Evolutionary conservation across 768 basidiomycete species (phyloP).

Genomic region (Hydnomerulius pinastri): DNA sequence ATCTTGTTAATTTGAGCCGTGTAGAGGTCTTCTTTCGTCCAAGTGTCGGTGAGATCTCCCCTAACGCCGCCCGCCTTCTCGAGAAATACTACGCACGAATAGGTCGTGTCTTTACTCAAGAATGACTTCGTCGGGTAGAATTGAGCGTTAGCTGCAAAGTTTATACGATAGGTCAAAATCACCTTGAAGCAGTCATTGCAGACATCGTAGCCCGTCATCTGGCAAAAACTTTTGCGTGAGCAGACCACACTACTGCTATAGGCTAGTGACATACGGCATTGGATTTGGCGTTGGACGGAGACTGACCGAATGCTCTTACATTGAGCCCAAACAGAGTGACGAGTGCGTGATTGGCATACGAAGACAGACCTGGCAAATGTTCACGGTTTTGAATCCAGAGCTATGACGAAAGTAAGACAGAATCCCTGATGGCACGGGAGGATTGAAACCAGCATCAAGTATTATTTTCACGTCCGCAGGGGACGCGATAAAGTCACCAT

Average conservation of each 20-base stretch:
- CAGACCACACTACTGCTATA: slow-evolving; percentile 47
- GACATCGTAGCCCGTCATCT: slow-evolving; percentile 78
- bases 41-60: slow-evolving; percentile 56
- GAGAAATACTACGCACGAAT: slow-evolving; percentile 79
- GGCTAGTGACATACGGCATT: slow-evolving; percentile 68
- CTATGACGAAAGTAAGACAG: slow-evolving; percentile 30
- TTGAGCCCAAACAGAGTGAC: background rate
- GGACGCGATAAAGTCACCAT: slow-evolving; percentile 56
- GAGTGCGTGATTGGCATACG: slow-evolving; percentile 41
- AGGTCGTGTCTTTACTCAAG: slow-evolving; percentile 84
- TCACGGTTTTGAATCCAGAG: slow-evolving; percentile 54
- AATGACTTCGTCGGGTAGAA: slow-evolving; percentile 47
- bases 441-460: slow-evolving; percentile 48
- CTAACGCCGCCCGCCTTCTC: slow-evolving; percentile 69
- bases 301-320: background rate
- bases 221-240: slow-evolving; percentile 47
- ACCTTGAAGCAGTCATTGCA: slow-evolving; percentile 81
- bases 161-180: background rate
- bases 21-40: slow-evolving; percentile 32
- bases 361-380: slow-evolving; percentile 32
- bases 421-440: background rate
- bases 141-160: slow-evolving; percentile 7
- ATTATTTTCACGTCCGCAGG: slow-evolving; percentile 44
- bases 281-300: background rate
- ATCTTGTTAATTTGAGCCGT: slow-evolving; percentile 48